Base-by-base conservation (phyloP, 257 asterid genomes). In the Ilex aquifolium region DNA sequence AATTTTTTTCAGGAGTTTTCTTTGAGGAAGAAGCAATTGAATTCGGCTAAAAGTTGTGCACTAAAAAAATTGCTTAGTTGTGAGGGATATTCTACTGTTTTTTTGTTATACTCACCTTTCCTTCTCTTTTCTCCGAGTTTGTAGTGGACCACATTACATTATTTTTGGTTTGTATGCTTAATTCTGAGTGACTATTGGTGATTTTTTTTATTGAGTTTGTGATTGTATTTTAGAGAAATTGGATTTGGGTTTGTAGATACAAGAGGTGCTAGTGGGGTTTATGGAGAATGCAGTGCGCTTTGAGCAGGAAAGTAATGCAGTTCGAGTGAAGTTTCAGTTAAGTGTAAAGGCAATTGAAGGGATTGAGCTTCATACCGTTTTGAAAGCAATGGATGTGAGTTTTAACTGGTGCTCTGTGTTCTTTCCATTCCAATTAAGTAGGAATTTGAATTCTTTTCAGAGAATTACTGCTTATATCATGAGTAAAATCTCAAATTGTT, bases 351-450 rank as follows among this genome's bases (percentile, higher is more conserved):
- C 77, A 68, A 72, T 68, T 65, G 76, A 84, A 59, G 84, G 68
- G 74, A 73, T 85, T 57, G 96, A 87, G 83, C 88, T 93, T 69
- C 67, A 62, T 58, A 84, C 87, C 54, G 76, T 87, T 66, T 68
- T 93, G 75, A 79, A 86, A 76, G 99, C 95, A 40, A 82, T 93
- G 95, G 85, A 87, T 70, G 99, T 89, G 80, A 77, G 99, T 79
- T 57, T 21, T 60, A 56, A 21, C 55, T 62, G 49, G 56, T 21
- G 40, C 70, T 40, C 57, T 64, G 1, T 59, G 12, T 60, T 65
- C 56, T 36, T 70, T 67, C 17, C 15, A 12, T 6, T 57, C 27
- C 9, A n/a, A 16, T 13, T 12, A 14, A 31, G 14, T 30, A 39
- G n/a, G 13, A 40, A 32, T 5, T 31, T 13, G 5, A 13, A 30